Evolutionary conservation across 768 basidiomycete genomes (phyloP).

Genomic region (Flagelloscypha sp.): DNA sequence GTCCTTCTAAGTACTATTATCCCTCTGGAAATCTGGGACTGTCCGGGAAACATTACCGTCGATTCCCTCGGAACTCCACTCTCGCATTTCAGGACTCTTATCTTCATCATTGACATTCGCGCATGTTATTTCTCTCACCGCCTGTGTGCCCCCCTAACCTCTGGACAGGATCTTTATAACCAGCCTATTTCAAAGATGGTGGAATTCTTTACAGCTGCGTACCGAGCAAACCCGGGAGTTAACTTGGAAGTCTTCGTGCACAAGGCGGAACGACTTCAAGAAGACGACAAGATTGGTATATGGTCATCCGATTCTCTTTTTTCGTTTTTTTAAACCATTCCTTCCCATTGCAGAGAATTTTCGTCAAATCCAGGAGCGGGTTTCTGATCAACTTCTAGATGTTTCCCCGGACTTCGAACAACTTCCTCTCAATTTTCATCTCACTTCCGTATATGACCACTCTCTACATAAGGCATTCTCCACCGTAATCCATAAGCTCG

Average conservation of each 20-base stretch:
- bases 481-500: conserved; percentile 77
- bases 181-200: conserved; percentile 77
- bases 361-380: conserved; percentile 81
- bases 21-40: conserved; percentile 93
- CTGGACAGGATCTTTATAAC: conserved; percentile 69
- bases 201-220: conserved; percentile 72
- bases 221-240: conserved; percentile 65
- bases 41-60: conserved; percentile 77
- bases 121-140: conserved; percentile 32
- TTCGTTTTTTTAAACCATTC: conserved; percentile 1
- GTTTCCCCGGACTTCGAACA: conserved; percentile 69
- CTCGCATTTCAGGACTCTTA: conserved; percentile 72
- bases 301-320: conserved; percentile 5
- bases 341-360: conserved; percentile 63
- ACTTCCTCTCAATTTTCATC: conserved; percentile 75
- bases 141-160: not conserved
- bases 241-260: conserved; percentile 91
- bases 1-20: conserved; percentile 63
- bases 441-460: conserved; percentile 92
- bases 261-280: conserved; percentile 85
- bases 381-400: conserved; percentile 75
- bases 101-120: conserved; percentile 94
- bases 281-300: conserved; percentile 86
- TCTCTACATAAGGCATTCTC: conserved; percentile 90
- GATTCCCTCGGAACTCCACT: conserved; percentile 72